Base-by-base conservation (phyloP, 768 basidiomycete genomes). In the Agaricus subrufescens region DNA sequence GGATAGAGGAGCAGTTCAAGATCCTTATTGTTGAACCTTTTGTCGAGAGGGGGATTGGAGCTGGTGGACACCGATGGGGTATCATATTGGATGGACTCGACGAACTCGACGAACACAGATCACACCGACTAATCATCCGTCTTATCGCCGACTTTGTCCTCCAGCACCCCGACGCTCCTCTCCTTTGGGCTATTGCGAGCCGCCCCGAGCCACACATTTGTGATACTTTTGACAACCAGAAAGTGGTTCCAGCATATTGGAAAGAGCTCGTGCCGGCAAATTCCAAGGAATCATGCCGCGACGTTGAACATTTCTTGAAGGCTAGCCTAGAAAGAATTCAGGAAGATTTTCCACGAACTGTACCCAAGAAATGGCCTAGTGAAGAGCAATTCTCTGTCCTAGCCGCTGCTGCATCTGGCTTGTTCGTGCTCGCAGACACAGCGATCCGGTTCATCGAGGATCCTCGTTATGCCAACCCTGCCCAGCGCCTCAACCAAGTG, bases 1-100 rank as follows among this genome's bases (percentile, higher is more conserved):
- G 43, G 29, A 45, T 37, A 43, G 23, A 23, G 14, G 43, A 43
- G 27, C 52, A 53, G 23, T 53, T 53, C 44, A 30, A 26, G 1
- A 45, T 34, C 7, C 26, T 53, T 23, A 53, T 53, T 23, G 30
- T 34, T 1, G 42, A 34, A 11, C 52, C 52, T 19, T 53, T 53
- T 11, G 34, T n/a, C 3, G 15, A 7, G 10, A 15, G 29, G n/a
- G 0, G 14, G n/a, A 14, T 53, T 3, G 43, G 19, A 11, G n/a
- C 15, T 4, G 43, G 10, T 15, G n/a, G 2, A 3, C 15, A 34
- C 5, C 11, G 15, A 3, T 23, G 27, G 15, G 27, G n/a, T 14
- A 46, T 53, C 9, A 14, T 53, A 5, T 11, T 53, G 29, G 52
- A 53, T 45, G 52, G 52, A 2, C 25, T 53, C 23, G 52, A 53